Conservation (phyloP, 2,329 filamentous ascomycete genomes). For the Calcarisporium arbuscula region DNA sequence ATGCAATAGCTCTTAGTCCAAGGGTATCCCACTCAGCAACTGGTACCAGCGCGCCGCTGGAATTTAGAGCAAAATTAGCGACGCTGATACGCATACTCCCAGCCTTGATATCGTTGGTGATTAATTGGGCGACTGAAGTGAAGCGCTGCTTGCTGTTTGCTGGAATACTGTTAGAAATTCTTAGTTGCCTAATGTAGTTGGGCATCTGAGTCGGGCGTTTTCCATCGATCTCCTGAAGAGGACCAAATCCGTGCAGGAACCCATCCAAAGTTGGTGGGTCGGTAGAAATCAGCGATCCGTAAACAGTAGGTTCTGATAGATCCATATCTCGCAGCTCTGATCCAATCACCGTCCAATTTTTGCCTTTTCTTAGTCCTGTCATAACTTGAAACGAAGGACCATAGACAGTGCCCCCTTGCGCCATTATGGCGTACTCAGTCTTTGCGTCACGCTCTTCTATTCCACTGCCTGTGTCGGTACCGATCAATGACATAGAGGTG, state of each 20-base stretch:
- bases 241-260: conserved; percentile 10
- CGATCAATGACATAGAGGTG: conserved; percentile 5
- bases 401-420: conserved; percentile 14
- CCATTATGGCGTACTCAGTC: conserved; percentile 4
- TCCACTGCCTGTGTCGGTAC: not conserved
- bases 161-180: conserved; percentile 22
- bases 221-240: conserved; percentile 15
- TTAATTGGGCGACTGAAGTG: conserved; percentile 16
- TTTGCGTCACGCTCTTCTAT: conserved; percentile 6
- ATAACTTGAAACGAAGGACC: conserved; percentile 19
- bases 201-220: conserved; percentile 20
- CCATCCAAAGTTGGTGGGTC: conserved; percentile 2
- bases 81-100: conserved; percentile 19
- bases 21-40: conserved; percentile 18
- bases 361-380: conserved; percentile 13
- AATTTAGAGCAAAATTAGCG: conserved; percentile 15
- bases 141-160: conserved; percentile 11
- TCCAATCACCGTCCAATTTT: conserved; percentile 15
- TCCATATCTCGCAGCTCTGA: conserved; percentile 15
- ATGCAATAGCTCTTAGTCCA: conserved; percentile 6
- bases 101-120: conserved; percentile 17
- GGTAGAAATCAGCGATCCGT: conserved; percentile 17
- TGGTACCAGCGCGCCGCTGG: conserved; percentile 8
- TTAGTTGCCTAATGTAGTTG: conserved; percentile 21
- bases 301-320: not conserved